Percentiles rank a stretch among this genome's conserved stretches.
Evolutionary conservation across 1,284 basidiomycete species (phyloP).

Genomic region (Boletus hoseneyae): DNA sequence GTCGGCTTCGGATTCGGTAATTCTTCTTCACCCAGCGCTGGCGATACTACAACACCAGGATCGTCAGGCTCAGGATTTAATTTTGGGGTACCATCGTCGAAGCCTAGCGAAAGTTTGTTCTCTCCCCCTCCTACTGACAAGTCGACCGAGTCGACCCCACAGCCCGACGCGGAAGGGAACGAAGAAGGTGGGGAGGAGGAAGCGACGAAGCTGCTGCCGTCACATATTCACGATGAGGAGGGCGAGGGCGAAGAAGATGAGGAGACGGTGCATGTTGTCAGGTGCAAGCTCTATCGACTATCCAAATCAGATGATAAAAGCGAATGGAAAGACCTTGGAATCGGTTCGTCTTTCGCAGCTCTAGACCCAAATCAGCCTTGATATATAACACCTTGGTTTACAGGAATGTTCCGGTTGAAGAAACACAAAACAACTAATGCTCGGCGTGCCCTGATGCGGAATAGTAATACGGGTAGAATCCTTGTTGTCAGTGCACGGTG

Average conservation of each 20-base stretch:
- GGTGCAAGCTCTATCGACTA: slow-evolving; percentile 63
- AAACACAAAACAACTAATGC: slow-evolving; percentile 58
- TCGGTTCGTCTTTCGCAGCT: slow-evolving; percentile 42
- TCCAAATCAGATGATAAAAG: slow-evolving; percentile 49
- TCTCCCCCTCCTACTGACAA: slow-evolving; percentile 30
- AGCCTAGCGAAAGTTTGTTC: slow-evolving; percentile 26
- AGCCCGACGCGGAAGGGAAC: slow-evolving; percentile 31
- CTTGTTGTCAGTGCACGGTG: slow-evolving; percentile 51
- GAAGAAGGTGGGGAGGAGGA: slow-evolving; percentile 37
- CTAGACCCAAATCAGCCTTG: neutral
- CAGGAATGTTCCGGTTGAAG: slow-evolving; percentile 67
- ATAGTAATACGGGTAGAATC: slow-evolving; percentile 69
- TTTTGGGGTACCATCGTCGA: slow-evolving; percentile 31
- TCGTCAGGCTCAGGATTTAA: slow-evolving; percentile 19
- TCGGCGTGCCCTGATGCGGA: slow-evolving; percentile 62
- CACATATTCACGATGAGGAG: slow-evolving; percentile 56
- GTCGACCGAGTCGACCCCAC: slow-evolving; percentile 35
- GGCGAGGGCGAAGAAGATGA: slow-evolving; percentile 85
- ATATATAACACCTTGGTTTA: slow-evolving; percentile 7
- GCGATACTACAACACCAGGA: slow-evolving; percentile 19
- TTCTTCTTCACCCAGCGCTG: slow-evolving; percentile 36
- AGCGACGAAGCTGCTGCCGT: slow-evolving; percentile 34
- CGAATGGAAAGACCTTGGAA: slow-evolving; percentile 60
- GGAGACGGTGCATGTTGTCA: slow-evolving; percentile 60
- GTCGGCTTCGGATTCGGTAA: slow-evolving; percentile 56